Base-by-base conservation (phyloP, 208 protist genomes). In the Trypanosoma mega region DNA sequence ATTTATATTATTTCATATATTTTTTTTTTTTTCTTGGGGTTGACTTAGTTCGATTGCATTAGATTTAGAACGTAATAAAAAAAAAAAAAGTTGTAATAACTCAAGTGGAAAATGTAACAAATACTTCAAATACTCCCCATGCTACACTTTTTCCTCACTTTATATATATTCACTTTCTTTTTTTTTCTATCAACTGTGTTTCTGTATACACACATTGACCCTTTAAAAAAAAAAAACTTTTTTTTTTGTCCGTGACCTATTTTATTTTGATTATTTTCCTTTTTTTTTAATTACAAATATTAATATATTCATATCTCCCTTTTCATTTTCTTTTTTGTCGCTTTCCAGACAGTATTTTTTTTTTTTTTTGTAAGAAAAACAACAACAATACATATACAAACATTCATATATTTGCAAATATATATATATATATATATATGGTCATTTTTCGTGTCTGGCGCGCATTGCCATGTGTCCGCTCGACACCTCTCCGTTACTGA, bases 41-140 rank as follows among this genome's bases (percentile, higher is more conserved):
- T n/a, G n/a, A n/a, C n/a, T n/a, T n/a, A n/a, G n/a, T n/a, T n/a
- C n/a, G n/a, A n/a, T n/a, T n/a, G n/a, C n/a, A n/a, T n/a, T n/a
- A n/a, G 39, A 27, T 23, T 56, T 5, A 58, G 27, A 58, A 20
- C 2, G 57, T 21, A 48, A 63, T 53, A 64, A 34, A 55, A 52
- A 55, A 41, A 64, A 64, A 55, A 37, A 64, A 64, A 59, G n/a
- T n/a, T n/a, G n/a, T n/a, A n/a, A n/a, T n/a, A n/a, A n/a, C n/a
- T n/a, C n/a, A n/a, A n/a, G n/a, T n/a, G n/a, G n/a, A n/a, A n/a
- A n/a, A n/a, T n/a, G n/a, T n/a, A n/a, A n/a, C n/a, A n/a, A n/a
- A n/a, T n/a, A n/a, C n/a, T n/a, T n/a, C n/a, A n/a, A n/a, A n/a
- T n/a, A n/a, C n/a, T n/a, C n/a, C n/a, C n/a, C n/a, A n/a, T n/a